Conservation (phyloP, 2,329 filamentous ascomycete species). For the Simplicillium aogashimaense region DNA sequence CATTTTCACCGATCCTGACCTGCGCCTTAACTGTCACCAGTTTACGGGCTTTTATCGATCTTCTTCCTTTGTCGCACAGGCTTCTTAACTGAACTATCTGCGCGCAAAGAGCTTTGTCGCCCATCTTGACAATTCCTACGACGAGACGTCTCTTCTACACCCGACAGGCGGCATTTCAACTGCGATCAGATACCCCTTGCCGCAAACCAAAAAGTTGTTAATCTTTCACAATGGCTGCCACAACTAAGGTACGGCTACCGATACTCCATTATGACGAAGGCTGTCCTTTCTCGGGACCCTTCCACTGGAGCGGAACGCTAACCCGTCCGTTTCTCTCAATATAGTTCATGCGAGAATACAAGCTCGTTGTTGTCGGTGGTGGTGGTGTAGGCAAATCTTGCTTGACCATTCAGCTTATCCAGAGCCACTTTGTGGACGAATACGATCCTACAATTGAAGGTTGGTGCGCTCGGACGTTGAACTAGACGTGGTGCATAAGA, state of each 20-base stretch:
- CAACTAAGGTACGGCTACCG: slow-evolving; percentile 5
- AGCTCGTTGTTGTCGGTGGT: slow-evolving; percentile 92
- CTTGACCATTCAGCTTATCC: slow-evolving; percentile 92
- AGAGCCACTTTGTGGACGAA: slow-evolving; percentile 97
- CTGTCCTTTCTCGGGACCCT: background rate
- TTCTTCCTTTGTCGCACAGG: background rate
- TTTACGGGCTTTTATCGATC: background rate
- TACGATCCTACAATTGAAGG: slow-evolving; percentile 99
- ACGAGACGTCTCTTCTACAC: background rate
- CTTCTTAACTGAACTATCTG: background rate
- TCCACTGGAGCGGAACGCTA: background rate
- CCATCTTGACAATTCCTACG: background rate
- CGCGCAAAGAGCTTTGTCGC: background rate
- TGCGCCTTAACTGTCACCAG: background rate
- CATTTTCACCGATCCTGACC: background rate
- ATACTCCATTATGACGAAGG: background rate
- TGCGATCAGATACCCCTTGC: background rate
- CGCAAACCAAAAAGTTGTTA: background rate
- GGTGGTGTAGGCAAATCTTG: slow-evolving; percentile 99
- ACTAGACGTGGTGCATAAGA: slow-evolving; percentile 2
- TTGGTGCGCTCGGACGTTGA: slow-evolving; percentile 22
- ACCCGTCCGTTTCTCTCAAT: slow-evolving; percentile 1
- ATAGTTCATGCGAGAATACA: slow-evolving; percentile 84
- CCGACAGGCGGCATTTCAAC: background rate
- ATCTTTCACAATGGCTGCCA: slow-evolving; percentile 6